Conservation (phyloP, 2,329 filamentous ascomycete genomes). For the Paramyrothecium sp. region DNA sequence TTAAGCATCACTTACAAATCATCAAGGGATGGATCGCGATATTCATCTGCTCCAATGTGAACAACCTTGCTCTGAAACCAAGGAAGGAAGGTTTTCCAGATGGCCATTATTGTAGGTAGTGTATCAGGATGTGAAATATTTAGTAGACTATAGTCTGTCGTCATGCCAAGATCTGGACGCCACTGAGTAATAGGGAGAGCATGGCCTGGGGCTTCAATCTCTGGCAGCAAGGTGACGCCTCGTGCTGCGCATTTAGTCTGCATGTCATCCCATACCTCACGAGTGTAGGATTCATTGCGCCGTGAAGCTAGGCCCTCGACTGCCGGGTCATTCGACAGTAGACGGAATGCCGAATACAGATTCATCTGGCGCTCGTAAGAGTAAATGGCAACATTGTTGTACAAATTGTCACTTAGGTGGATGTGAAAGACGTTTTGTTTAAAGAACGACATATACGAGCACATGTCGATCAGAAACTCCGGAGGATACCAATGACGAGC, state of each 20-base stretch:
- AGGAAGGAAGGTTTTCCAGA: conserved; percentile 52
- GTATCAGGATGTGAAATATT: conserved; percentile 44
- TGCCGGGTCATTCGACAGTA: conserved; percentile 46
- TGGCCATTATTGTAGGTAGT: conserved; percentile 46
- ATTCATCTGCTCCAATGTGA: conserved; percentile 56
- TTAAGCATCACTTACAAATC: neutral
- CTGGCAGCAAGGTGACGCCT: conserved; percentile 57
- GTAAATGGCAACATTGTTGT: conserved; percentile 44
- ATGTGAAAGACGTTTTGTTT: conserved; percentile 60
- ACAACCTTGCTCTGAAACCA: conserved; percentile 56
- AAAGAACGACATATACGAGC: conserved; percentile 59
- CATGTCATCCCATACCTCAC: conserved; percentile 48
- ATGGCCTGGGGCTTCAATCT: conserved; percentile 60
- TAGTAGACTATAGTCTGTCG: conserved; percentile 45
- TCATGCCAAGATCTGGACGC: conserved; percentile 53
- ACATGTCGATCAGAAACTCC: conserved; percentile 54
- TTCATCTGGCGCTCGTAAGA: conserved; percentile 39
- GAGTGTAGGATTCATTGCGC: conserved; percentile 54
- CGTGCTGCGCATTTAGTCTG: conserved; percentile 50
- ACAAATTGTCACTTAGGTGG: conserved; percentile 57
- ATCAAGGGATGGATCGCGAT: conserved; percentile 31
- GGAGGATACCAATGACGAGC: conserved; percentile 56
- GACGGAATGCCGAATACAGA: conserved; percentile 54
- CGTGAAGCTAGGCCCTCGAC: conserved; percentile 48
- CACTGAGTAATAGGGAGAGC: conserved; percentile 56